Conservation (phyloP, 768 basidiomycete genomes). For the Kwoniella dendrophila region DNA sequence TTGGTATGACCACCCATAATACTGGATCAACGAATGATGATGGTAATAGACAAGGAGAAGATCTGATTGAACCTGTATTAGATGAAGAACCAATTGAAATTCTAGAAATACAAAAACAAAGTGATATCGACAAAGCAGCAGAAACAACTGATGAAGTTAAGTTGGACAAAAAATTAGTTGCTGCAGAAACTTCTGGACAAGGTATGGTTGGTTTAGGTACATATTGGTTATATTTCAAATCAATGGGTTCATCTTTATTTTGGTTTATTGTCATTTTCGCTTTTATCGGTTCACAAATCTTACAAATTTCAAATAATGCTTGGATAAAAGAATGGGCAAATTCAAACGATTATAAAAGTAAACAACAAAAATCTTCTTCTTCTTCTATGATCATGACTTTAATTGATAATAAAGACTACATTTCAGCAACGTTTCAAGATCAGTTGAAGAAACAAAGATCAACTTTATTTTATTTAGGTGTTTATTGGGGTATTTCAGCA, state of each 20-base stretch:
- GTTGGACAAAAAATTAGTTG: slow-evolving; percentile 50
- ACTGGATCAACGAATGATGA: slow-evolving; percentile 16
- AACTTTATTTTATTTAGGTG: slow-evolving; percentile 46
- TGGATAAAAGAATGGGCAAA: slow-evolving; percentile 56
- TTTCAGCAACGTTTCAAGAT: slow-evolving; percentile 1
- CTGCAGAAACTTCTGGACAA: slow-evolving; percentile 41
- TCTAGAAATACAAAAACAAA: slow-evolving; percentile 41
- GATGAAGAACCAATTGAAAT: slow-evolving; percentile 35
- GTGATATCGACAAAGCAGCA: slow-evolving; percentile 33
- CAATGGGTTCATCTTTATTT: slow-evolving; percentile 41
- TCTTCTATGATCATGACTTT: too few relatives aligned
- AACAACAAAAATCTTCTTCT: not conserved
- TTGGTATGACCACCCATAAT: slow-evolving; percentile 10
- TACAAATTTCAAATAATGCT: slow-evolving; percentile 52
- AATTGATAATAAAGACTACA: not conserved
- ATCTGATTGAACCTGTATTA: slow-evolving; percentile 40
- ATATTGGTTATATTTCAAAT: slow-evolving; percentile 48
- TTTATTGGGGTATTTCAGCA: slow-evolving; percentile 44
- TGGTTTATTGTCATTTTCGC: slow-evolving; percentile 48
- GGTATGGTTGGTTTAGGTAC: slow-evolving; percentile 45
- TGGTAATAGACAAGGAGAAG: not conserved
- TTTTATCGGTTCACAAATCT: slow-evolving; percentile 46
- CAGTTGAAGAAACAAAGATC: slow-evolving; percentile 19
- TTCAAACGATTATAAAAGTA: slow-evolving; percentile 27
- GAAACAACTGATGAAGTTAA: slow-evolving; percentile 22